These are phyloP conservation scores for Rhodotorula diobovata DNA, from an alignment of 768 basidiomycete species.

Conservation along the genomic window DNA sequence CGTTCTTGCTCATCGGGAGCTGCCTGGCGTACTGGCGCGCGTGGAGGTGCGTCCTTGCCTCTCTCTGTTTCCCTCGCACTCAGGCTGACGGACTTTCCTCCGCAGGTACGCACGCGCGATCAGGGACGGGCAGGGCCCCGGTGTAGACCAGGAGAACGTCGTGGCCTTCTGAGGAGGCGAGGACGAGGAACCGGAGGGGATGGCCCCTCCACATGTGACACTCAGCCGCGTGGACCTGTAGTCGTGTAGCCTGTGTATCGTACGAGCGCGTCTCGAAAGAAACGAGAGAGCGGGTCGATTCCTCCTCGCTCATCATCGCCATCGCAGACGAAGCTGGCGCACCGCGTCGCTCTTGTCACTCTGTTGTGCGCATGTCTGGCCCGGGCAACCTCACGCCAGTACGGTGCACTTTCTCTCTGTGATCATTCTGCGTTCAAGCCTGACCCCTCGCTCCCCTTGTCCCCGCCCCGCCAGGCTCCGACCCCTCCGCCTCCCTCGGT, in stretches of 20 bases:
- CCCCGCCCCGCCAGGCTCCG: background rate
- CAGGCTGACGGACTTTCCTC: background rate
- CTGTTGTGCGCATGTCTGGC: background rate
- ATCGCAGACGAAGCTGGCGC: too few species aligned
- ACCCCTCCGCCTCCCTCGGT: background rate
- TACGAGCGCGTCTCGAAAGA: too few species aligned
- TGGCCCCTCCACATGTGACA: background rate
- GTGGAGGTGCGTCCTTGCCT: constrained; percentile 10
- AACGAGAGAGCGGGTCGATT: too few species aligned
- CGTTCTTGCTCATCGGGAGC: constrained; percentile 32
- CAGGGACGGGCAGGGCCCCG: constrained; percentile 20
- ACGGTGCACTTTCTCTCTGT: background rate
- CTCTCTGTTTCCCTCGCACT: too few species aligned
- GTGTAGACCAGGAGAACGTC: constrained; percentile 10
- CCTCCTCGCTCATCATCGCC: too few species aligned
- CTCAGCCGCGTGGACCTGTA: background rate
- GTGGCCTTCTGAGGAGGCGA: background rate
- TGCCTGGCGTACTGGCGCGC: constrained; percentile 37
- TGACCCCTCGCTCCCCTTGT: too few species aligned
- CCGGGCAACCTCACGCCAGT: constrained; percentile 8
- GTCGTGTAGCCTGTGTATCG: too few species aligned
- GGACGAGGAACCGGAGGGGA: too few species aligned
- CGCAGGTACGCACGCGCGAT: constrained; percentile 24
- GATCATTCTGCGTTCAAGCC: background rate
- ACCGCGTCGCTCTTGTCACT: background rate